A percentile compares a stretch with the other conserved stretches of the same genome.
phyloP scores from a whole-genome alignment of 179 eudicot genomes.

The Silene vulgaris region DNA sequence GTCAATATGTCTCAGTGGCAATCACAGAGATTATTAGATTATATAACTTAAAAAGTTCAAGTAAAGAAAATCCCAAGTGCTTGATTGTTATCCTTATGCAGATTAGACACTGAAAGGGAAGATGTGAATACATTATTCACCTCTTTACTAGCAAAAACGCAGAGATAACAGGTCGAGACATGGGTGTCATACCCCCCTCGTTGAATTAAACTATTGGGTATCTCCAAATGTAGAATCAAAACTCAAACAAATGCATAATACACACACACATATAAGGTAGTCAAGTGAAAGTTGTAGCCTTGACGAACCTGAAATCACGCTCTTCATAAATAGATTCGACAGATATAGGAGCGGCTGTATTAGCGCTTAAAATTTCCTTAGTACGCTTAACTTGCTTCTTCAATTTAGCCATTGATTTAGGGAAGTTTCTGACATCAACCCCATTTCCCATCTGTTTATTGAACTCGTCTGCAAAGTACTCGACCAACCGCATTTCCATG shows the following conservation, averaged over 20 bases:
- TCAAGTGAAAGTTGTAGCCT: too few species aligned
- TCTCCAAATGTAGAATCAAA: background rate
- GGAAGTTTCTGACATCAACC: conserved; percentile 70
- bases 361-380: conserved; percentile 91
- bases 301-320: conserved; percentile 74
- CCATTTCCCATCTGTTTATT: conserved; percentile 76
- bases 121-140: background rate
- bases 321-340: conserved; percentile 93
- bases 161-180: background rate
- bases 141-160: background rate
- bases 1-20: too few species aligned
- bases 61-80: background rate
- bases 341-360: conserved; percentile 81
- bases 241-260: background rate
- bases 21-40: too few species aligned
- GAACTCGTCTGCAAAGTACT: conserved; percentile 80
- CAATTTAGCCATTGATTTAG: conserved; percentile 96
- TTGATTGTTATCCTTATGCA: background rate
- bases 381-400: conserved; percentile 99
- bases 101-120: background rate
- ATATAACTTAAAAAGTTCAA: background rate
- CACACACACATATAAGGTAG: too few species aligned
- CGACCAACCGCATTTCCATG: conserved; percentile 88
- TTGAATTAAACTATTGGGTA: too few species aligned
- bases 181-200: too few species aligned